Evolutionary conservation across 345 rosid genomes (phyloP).

Genomic region (Clarkia xantiana): DNA sequence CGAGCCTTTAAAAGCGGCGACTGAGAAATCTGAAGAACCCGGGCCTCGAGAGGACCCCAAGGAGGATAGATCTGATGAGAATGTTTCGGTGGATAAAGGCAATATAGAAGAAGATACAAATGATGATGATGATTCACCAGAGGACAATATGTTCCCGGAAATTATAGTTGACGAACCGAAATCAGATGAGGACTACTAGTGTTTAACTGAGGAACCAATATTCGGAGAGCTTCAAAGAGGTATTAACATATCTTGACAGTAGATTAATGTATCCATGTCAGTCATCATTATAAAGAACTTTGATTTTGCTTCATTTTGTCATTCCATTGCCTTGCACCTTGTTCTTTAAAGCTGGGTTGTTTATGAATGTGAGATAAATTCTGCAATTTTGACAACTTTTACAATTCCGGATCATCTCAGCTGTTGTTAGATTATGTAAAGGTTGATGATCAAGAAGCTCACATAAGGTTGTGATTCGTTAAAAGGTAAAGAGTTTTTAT

Average conservation of each 20-base stretch:
- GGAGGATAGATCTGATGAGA: slow-evolving; percentile 4
- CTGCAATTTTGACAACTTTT: too few species aligned
- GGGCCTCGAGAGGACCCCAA: slow-evolving; percentile 1
- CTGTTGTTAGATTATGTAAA: too few species aligned
- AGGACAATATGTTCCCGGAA: slow-evolving; percentile 22
- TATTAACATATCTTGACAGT: not conserved
- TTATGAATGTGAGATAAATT: too few species aligned
- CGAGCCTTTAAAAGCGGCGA: slow-evolving; percentile 15
- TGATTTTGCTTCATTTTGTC: too few species aligned
- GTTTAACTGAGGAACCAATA: too few species aligned
- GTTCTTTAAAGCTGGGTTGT: not conserved
- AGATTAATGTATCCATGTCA: too few species aligned
- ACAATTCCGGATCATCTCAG: too few species aligned
- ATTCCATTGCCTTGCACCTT: not conserved
- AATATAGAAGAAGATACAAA: slow-evolving; percentile 7
- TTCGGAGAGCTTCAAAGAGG: too few species aligned
- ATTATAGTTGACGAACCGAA: slow-evolving; percentile 40
- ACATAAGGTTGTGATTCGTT: too few species aligned
- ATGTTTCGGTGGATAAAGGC: slow-evolving; percentile 5
- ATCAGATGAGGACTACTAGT: slow-evolving; percentile 18
- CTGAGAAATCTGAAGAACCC: slow-evolving; percentile 15
- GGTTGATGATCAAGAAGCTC: too few species aligned
- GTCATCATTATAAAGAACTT: too few species aligned
- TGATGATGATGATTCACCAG: slow-evolving; percentile 22
- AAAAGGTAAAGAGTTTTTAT: too few species aligned